Evolutionary conservation across 345 rosid genomes (phyloP), one percentile per base, ranked within the genome.

Genomic region (Boechera divaricarpa): DNA sequence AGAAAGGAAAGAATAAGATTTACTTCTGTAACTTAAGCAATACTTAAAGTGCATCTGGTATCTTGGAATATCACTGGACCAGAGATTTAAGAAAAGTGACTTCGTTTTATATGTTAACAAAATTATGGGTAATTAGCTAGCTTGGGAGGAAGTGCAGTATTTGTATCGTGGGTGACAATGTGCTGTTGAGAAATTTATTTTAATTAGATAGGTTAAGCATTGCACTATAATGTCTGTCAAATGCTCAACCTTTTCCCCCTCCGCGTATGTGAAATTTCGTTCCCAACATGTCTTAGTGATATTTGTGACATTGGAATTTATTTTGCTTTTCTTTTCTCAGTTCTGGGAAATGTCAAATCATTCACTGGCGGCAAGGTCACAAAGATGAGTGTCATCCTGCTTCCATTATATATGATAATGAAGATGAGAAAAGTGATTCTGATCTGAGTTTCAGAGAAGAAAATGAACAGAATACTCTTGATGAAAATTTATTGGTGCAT

Each of bases 301-400:
- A 7, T 44, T 60, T 5, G 18, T 73, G 63, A 73, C 72, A 28
- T 57, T 36, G 38, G 10, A 60, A 62, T 70, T 84, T 83, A 45
- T 49, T 33, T 71, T 18, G 29, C 2, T 67, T 28, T 39, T 31
- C 5, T 36, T 29, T 33, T 51, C 5, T 33, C 83, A 95, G 99
- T 80, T 92, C 99, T 52, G 86, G 90, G 2, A 84, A 87, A 81
- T 95, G 99, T 82, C 99, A 95, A 84, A 84, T 92, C 75, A 78
- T 87, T 51, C 98, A 92, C 73, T 95, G 99, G 99, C 82, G 98
- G 68, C 96, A 89, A 88, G 99, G 98, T 76, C 99, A 94, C 79
- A 92, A 85, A 84, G 89, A 90, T 69, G 92, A 92, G 67, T 94
- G 98, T 70, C 82, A 38, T 63, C 90, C 89, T 74, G 85, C 89